Evolutionary conservation across 108 stramenopile species (phyloP), one percentile per base, ranked within the genome.

Genomic region (Stephanodiscus triporus): DNA sequence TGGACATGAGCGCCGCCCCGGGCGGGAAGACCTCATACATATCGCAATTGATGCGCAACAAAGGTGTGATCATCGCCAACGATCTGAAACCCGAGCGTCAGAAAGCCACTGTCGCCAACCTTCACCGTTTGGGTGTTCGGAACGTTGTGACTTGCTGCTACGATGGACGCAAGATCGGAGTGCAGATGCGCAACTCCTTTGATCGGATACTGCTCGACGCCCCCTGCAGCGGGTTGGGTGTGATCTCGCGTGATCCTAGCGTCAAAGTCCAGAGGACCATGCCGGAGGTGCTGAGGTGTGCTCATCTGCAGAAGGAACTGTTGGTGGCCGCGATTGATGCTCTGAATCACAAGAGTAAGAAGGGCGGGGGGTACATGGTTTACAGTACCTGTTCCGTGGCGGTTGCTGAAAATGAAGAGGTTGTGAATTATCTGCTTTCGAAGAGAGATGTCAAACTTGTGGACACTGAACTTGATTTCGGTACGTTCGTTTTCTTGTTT

Each of bases 351-450:
- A 92, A 92, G 63, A 93, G 92, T 72, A 86, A 87, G 50, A 95
- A 94, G 63, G 94, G 93, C 22, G 98, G 98, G 16, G 98, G 97
- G 24, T 72, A 91, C 34, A 93, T 99, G 84, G 99, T 99, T 29
- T 99, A 99, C 84, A 95, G 94, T 42, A 99, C 99, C 40, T 99
- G 99, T 66, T 96, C 95, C 54, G 92, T 99, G n/a, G 84, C 92
- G 40, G 94, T 97, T 19, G 91, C 89, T 8, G 99, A 99, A 70
- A 99, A 99, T 85, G 99, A 99, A 84, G 92, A 92, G 80, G 98
- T 99, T 24, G 97, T 99, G 27, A 93, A 99, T 36, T 99, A 99
- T 87, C 88, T 96, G 17, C 85, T 99, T 17, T 63, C 84, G 29
- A 97, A 95, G 75, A 88, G 99, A 45, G 89, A 98, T 73, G 98